phyloP scores from a whole-genome alignment of 1,284 basidiomycete species.

The Boletus smithii region DNA sequence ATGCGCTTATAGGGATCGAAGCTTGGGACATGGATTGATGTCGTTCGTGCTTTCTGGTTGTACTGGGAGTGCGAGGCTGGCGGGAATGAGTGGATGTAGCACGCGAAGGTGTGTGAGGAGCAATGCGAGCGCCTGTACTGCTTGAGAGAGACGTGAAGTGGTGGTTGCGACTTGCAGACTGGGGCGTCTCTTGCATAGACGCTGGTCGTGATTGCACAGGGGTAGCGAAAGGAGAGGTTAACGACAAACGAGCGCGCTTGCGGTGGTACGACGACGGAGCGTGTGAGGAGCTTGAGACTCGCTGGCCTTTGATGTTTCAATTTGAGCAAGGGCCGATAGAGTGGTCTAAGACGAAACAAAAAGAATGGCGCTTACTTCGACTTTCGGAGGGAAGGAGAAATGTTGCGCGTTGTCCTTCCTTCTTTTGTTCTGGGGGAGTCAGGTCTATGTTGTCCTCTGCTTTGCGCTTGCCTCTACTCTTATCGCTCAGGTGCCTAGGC shows the following conservation, averaged over 20 bases:
- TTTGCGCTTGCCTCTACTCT: conserved; percentile 48
- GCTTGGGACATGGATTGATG: conserved; percentile 53
- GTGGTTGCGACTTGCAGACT: conserved; percentile 33
- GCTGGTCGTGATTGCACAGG: conserved; percentile 35
- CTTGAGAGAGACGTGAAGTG: conserved; percentile 55
- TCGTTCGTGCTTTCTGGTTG: conserved; percentile 36
- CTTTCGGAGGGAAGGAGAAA: conserved; percentile 52
- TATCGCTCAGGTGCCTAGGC: conserved; percentile 33
- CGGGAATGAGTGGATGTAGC: conserved; percentile 39
- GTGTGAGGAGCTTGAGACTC: conserved; percentile 39
- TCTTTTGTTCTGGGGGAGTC: conserved; percentile 48
- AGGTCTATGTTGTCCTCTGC: conserved; percentile 47
- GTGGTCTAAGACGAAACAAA: conserved; percentile 25
- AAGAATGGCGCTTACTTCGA: conserved; percentile 27
- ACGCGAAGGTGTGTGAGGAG: conserved; percentile 37
- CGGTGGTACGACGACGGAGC: conserved; percentile 68
- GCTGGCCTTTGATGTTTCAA: conserved; percentile 30
- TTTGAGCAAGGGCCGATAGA: conserved; percentile 23
- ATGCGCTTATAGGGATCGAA: conserved; percentile 74
- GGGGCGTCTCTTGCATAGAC: conserved; percentile 33
- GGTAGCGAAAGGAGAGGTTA: conserved; percentile 38
- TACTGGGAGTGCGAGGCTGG: conserved; percentile 28
- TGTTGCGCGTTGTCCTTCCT: conserved; percentile 33
- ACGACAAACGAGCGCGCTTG: conserved; percentile 62
- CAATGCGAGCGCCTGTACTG: conserved; percentile 39